These are phyloP conservation scores for Lepidium aucheri DNA, from an alignment of 345 rosid species.

Conservation along the genomic window DNA sequence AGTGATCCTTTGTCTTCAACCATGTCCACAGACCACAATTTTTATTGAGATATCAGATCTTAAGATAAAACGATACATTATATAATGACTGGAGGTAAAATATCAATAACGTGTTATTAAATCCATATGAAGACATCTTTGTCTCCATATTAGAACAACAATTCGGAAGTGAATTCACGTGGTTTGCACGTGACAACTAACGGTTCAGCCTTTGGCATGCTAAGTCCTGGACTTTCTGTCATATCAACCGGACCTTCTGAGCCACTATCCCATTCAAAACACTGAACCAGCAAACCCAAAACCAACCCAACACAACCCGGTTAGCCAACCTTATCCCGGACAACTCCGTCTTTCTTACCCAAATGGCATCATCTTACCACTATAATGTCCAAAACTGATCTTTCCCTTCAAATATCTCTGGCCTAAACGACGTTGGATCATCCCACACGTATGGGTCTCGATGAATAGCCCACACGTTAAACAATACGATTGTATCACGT, in stretches of 20 bases:
- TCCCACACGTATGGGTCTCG: conserved; percentile 36
- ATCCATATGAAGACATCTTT: neutral
- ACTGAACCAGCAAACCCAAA: conserved; percentile 37
- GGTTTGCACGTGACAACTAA: conserved; percentile 30
- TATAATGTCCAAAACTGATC: conserved; percentile 2
- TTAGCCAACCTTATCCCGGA: conserved; percentile 35
- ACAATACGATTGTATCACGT: conserved; percentile 27
- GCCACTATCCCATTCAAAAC: conserved; percentile 40
- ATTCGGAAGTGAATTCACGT: conserved; percentile 23
- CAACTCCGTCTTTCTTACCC: conserved; percentile 44
- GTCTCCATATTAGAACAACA: neutral
- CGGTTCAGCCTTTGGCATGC: conserved; percentile 37
- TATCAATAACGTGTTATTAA: too few relatives aligned
- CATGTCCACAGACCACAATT: too few relatives aligned
- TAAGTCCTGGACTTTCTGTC: conserved; percentile 33
- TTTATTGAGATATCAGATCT: too few relatives aligned
- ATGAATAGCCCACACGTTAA: conserved; percentile 42
- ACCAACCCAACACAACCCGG: conserved; percentile 28
- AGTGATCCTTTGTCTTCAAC: too few relatives aligned
- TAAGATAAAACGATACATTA: too few relatives aligned
- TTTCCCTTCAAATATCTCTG: conserved; percentile 32
- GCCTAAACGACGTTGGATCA: conserved; percentile 33
- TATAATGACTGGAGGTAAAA: too few relatives aligned
- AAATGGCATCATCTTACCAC: conserved; percentile 32
- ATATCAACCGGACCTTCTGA: conserved; percentile 32